These are phyloP conservation scores for Coelastrella sp. DNA, from an alignment of 139 green algal species.

Conservation along the genomic window DNA sequence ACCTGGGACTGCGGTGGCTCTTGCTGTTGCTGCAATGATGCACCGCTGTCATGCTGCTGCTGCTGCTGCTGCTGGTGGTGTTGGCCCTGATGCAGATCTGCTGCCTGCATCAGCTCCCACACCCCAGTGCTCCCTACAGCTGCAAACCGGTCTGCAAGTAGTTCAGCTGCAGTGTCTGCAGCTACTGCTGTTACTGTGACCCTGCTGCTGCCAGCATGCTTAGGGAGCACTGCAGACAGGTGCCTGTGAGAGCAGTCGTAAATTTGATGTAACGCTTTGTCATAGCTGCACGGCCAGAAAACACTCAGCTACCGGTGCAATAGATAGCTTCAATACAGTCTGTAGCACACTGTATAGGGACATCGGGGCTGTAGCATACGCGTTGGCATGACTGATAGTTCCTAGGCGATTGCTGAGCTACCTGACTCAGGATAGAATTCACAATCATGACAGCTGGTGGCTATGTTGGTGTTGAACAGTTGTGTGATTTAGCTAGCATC, in stretches of 20 bases:
- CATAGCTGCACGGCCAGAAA: not conserved
- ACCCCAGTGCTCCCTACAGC: slow-evolving; percentile 43
- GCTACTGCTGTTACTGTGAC: slow-evolving; percentile 47
- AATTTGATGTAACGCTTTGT: not conserved
- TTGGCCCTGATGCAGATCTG: not conserved
- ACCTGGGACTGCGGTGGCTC: not conserved
- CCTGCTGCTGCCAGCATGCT: not conserved
- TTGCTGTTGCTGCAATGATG: not conserved
- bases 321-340: too few species aligned
- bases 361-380: too few species aligned
- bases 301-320: too few species aligned
- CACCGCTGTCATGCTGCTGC: not conserved
- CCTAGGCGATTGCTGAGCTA: too few species aligned
- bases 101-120: slow-evolving; percentile 37
- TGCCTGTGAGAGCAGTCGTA: slow-evolving; percentile 43
- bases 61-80: slow-evolving; percentile 35
- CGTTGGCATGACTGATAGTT: too few species aligned
- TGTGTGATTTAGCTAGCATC: too few species aligned
- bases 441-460: too few species aligned
- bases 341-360: too few species aligned
- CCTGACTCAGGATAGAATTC: too few species aligned
- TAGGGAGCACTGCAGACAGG: slow-evolving; percentile 58
- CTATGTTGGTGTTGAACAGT: too few species aligned
- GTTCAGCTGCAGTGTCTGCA: slow-evolving; percentile 38
- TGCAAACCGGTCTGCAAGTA: slow-evolving; percentile 59